phyloP scores from a whole-genome alignment of 371 early-diverging fungal species.

The Basidiobolus meristosporus region DNA sequence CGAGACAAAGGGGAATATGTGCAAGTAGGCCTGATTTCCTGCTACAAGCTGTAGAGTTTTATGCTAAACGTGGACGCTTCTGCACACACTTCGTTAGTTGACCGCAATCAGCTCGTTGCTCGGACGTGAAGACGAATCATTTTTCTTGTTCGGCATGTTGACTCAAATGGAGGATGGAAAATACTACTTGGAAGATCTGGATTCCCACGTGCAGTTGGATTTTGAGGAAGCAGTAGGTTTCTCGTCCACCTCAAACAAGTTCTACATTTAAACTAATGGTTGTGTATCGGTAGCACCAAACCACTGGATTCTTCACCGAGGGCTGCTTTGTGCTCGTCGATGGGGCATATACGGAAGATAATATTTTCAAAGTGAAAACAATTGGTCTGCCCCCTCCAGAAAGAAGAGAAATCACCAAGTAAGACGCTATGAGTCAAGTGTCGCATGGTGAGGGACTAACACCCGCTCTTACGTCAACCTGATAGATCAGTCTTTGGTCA shows the following conservation, averaged over 20 bases:
- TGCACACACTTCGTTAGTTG: constrained; percentile 41
- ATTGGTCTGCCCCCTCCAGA: background rate
- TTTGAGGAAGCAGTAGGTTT: background rate
- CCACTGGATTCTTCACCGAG: constrained; percentile 1
- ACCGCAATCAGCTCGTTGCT: constrained; percentile 65
- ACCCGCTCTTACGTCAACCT: background rate
- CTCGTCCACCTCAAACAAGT: background rate
- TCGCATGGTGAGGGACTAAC: background rate
- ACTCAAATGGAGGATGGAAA: constrained; percentile 66
- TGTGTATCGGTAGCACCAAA: background rate
- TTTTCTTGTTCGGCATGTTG: constrained; percentile 76
- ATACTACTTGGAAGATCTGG: constrained; percentile 67
- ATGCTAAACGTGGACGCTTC: no score
- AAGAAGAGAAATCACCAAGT: background rate
- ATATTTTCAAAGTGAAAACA: background rate
- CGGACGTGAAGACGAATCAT: constrained; percentile 49
- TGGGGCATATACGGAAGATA: background rate
- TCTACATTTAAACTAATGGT: background rate
- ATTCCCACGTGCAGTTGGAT: constrained; percentile 49
- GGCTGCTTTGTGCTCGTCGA: background rate
- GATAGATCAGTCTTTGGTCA: constrained; percentile 19
- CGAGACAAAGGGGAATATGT: constrained; percentile 6
- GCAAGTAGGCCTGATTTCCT: constrained; percentile 10
- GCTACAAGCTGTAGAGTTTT: no score
- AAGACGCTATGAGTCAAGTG: background rate